Percentiles rank a stretch among this genome's conserved stretches.
These are phyloP conservation scores for Apostasia shenzhenica DNA, from an alignment of 106 monocot genomes.

Conservation along the genomic window DNA sequence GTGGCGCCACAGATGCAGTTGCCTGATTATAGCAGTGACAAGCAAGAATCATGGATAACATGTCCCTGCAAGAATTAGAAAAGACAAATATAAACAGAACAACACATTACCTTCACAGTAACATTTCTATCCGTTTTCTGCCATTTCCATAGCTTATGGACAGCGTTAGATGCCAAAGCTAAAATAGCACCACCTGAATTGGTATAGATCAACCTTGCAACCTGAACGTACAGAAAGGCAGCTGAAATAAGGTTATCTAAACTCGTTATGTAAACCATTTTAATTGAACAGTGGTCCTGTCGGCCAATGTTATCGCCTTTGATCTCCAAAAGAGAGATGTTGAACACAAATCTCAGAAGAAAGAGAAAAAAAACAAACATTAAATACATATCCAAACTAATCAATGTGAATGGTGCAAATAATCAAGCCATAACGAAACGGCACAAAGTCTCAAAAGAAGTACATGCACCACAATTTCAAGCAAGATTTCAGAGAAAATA, in stretches of 20 bases:
- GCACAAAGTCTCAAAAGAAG: too few species aligned
- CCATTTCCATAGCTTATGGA: slow-evolving; percentile 82
- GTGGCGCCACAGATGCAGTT: slow-evolving; percentile 23
- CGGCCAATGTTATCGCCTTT: background rate
- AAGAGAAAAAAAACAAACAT: too few species aligned
- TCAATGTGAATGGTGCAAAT: too few species aligned
- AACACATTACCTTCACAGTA: slow-evolving; percentile 37
- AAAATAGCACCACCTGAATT: slow-evolving; percentile 51
- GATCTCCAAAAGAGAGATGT: too few species aligned
- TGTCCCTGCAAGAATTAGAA: background rate
- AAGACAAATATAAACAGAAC: background rate
- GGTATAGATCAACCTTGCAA: slow-evolving; percentile 51
- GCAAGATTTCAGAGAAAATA: background rate
- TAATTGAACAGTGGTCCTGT: background rate
- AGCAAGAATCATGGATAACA: background rate
- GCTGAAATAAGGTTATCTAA: too few species aligned
- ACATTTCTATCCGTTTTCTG: slow-evolving; percentile 39
- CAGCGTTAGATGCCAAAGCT: slow-evolving; percentile 56
- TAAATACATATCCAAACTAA: too few species aligned
- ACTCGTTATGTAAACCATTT: background rate
- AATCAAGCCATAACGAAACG: too few species aligned
- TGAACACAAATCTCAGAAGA: too few species aligned
- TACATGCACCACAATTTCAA: background rate
- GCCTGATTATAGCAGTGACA: slow-evolving; percentile 10
- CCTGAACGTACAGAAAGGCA: slow-evolving; percentile 16